A percentile compares a stretch with the other conserved stretches of the same genome.
Evolutionary conservation across 208 protist species (phyloP).

Genomic region (Crithidia fasciculata): DNA sequence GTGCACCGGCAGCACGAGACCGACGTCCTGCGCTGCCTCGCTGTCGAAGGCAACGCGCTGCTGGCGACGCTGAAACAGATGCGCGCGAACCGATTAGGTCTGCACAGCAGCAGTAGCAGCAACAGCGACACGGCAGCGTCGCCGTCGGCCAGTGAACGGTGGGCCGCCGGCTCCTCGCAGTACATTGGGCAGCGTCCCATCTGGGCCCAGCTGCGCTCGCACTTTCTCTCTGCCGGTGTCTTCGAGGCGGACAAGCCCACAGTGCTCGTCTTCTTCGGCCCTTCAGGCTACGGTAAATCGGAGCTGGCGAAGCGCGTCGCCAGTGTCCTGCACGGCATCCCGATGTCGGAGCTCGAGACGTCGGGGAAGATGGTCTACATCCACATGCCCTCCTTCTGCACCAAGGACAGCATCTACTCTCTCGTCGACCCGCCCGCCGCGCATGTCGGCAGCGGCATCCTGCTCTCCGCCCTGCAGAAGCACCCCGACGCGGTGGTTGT

Average conservation of each 20-base stretch:
- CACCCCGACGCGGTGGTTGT: slow-evolving; percentile 80
- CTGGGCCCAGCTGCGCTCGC: slow-evolving; percentile 52
- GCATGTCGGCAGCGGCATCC: slow-evolving; percentile 81
- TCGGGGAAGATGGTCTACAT: slow-evolving; percentile 81
- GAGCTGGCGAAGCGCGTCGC: slow-evolving; percentile 79
- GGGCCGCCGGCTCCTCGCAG: slow-evolving; percentile 47
- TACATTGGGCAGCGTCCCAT: slow-evolving; percentile 80
- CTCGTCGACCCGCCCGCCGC: slow-evolving; percentile 87
- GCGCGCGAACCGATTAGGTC: slow-evolving; percentile 10
- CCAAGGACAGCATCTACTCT: slow-evolving; percentile 88
- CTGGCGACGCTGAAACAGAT: slow-evolving; percentile 20
- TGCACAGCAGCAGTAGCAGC: background rate
- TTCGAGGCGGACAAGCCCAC: slow-evolving; percentile 82
- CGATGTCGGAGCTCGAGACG: slow-evolving; percentile 51
- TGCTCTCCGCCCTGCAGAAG: slow-evolving; percentile 75
- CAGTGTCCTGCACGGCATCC: slow-evolving; percentile 54
- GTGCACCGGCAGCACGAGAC: slow-evolving; percentile 51
- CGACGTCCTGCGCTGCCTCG: slow-evolving; percentile 43
- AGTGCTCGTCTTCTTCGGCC: slow-evolving; percentile 84
- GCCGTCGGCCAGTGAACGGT: slow-evolving; percentile 34
- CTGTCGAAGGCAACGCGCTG: slow-evolving; percentile 20
- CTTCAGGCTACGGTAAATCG: slow-evolving; percentile 87
- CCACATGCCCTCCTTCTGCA: slow-evolving; percentile 88
- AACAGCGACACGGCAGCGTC: slow-evolving; percentile 3
- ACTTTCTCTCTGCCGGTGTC: slow-evolving; percentile 68